A percentile compares a stretch with the other conserved stretches of the same genome.
These are phyloP conservation scores for Hordeum vulgare DNA, from an alignment of 176 grass and related monocot species.

Conservation along the genomic window DNA sequence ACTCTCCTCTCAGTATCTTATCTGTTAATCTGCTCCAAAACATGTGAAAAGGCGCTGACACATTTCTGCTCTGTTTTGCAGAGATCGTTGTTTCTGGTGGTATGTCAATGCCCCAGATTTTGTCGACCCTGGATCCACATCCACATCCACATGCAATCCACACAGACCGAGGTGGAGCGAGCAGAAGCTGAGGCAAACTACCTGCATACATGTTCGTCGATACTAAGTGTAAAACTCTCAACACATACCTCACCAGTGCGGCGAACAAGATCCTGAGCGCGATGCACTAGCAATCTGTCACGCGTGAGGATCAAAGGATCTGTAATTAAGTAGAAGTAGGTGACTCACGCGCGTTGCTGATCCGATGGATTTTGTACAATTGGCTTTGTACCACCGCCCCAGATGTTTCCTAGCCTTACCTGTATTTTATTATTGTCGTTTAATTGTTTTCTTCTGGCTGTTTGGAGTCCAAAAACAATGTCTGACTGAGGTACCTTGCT, in stretches of 20 bases:
- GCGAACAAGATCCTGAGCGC: conserved; percentile 19
- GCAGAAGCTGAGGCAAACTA: conserved; percentile 42
- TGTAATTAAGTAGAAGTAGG: conserved; percentile 45
- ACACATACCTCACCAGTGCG: conserved; percentile 17
- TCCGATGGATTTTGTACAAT: conserved; percentile 14
- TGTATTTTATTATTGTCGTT: neutral
- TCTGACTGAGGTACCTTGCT: neutral
- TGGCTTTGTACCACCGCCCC: neutral
- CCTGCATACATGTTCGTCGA: too few relatives aligned
- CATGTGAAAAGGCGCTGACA: neutral
- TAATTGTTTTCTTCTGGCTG: neutral
- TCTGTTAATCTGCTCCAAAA: conserved; percentile 19
- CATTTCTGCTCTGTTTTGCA: conserved; percentile 16
- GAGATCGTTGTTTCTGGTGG: conserved; percentile 96
- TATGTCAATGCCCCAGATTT: conserved; percentile 95
- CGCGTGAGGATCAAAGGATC: conserved; percentile 7
- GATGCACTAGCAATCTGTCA: neutral
- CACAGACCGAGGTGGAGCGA: conserved; percentile 39
- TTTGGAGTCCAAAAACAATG: neutral
- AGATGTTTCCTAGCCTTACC: neutral
- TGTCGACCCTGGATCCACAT: conserved; percentile 77
- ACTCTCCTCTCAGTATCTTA: neutral
- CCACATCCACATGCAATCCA: conserved; percentile 1
- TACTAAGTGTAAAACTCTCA: neutral
- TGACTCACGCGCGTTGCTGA: conserved; percentile 7